These are phyloP conservation scores for Puccinia polysora DNA, from an alignment of 1,284 basidiomycete species.

Conservation along the genomic window DNA sequence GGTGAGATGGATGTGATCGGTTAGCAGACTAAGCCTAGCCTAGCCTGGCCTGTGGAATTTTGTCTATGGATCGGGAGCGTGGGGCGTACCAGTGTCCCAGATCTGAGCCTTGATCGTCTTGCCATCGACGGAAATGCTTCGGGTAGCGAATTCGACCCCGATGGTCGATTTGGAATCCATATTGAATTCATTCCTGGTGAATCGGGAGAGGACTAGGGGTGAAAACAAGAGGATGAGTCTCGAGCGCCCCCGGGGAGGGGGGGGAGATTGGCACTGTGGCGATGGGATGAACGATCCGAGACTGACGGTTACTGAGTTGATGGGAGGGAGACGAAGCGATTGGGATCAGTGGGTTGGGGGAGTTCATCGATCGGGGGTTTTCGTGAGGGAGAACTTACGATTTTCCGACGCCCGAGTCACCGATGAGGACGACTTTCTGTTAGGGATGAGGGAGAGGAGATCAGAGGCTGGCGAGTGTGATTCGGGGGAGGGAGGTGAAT, in stretches of 20 bases:
- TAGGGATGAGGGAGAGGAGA: background rate
- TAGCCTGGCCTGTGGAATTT: conserved; percentile 26
- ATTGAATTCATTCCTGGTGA: conserved; percentile 99
- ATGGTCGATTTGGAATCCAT: conserved; percentile 98
- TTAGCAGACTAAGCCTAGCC: too few relatives aligned
- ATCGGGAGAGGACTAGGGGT: conserved; percentile 77
- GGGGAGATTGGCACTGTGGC: too few relatives aligned
- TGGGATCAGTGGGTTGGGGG: background rate
- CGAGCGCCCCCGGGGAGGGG: too few relatives aligned
- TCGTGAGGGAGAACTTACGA: conserved; percentile 53
- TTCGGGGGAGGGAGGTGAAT: background rate
- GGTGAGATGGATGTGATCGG: too few relatives aligned
- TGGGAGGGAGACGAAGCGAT: background rate
- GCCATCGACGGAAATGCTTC: conserved; percentile 86
- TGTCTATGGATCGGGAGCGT: too few relatives aligned
- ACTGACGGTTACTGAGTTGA: conserved; percentile 26
- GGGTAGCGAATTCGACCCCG: conserved; percentile 97
- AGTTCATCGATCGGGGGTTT: background rate
- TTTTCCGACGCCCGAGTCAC: conserved; percentile 98
- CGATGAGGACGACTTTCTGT: conserved; percentile 85
- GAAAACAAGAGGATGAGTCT: too few relatives aligned
- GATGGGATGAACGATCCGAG: too few relatives aligned
- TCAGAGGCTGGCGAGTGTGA: too few relatives aligned
- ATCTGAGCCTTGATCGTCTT: conserved; percentile 99
- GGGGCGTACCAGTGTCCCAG: conserved; percentile 87